Conservation (phyloP, 331 rosid species). For the Stylosanthes scabra region DNA sequence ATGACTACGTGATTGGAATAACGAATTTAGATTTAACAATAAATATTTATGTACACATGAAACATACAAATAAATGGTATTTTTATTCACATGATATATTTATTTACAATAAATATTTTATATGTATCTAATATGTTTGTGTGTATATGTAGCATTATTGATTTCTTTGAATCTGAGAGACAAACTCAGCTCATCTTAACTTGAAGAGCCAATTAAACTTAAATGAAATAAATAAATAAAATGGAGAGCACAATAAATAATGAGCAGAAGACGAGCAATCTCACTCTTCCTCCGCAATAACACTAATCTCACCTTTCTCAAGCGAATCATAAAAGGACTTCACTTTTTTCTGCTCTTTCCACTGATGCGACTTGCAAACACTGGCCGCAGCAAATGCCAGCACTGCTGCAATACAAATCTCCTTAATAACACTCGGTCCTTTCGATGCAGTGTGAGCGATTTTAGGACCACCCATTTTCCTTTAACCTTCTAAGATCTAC, state of each 20-base stretch:
- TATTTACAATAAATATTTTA: too few relatives aligned
- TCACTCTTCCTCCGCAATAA: conserved; percentile 64
- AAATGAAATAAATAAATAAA: conserved; percentile 4
- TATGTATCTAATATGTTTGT: too few relatives aligned
- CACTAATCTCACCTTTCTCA: conserved; percentile 84
- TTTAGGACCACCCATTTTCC: conserved; percentile 70
- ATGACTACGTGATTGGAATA: background rate
- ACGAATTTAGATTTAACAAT: background rate
- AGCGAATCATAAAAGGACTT: conserved; percentile 74
- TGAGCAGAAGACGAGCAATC: conserved; percentile 4
- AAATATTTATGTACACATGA: too few relatives aligned
- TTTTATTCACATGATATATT: too few relatives aligned
- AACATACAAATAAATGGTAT: too few relatives aligned
- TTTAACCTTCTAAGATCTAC: conserved; percentile 42
- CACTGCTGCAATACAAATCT: conserved; percentile 57
- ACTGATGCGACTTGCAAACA: conserved; percentile 86
- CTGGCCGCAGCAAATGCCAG: conserved; percentile 70
- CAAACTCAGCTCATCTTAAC: conserved; percentile 38
- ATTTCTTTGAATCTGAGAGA: conserved; percentile 34
- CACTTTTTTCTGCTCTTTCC: conserved; percentile 82
- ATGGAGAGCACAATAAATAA: background rate
- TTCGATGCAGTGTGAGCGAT: conserved; percentile 76
- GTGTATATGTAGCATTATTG: too few relatives aligned
- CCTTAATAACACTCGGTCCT: conserved; percentile 91
- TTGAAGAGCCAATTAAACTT: conserved; percentile 29